phyloP scores from a whole-genome alignment of 805 yeast genomes.

The Schwanniomyces pseudopolymorphus region DNA sequence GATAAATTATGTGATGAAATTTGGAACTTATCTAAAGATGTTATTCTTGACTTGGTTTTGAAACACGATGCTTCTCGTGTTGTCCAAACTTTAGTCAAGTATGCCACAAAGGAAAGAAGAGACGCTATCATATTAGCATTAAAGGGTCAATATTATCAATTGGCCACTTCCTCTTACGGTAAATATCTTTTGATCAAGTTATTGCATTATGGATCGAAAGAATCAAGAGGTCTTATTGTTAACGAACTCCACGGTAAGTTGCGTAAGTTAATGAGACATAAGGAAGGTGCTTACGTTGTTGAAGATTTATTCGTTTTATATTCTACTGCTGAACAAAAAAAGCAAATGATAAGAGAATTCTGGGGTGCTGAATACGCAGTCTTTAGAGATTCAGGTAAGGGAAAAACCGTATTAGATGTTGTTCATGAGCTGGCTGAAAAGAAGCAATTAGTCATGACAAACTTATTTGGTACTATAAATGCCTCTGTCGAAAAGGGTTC shows the following conservation, averaged over 20 bases:
- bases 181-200: conserved; percentile 86
- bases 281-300: conserved; percentile 97
- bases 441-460: conserved; percentile 69
- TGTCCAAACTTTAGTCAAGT: conserved; percentile 89
- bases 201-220: conserved; percentile 87
- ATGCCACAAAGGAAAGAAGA: conserved; percentile 77
- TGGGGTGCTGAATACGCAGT: conserved; percentile 96
- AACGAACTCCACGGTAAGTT: conserved; percentile 88
- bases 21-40: conserved; percentile 79
- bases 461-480: conserved; percentile 77
- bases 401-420: conserved; percentile 63
- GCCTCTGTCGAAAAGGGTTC: conserved; percentile 95
- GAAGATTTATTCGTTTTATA: conserved; percentile 89
- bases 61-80: conserved; percentile 97
- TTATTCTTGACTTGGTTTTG: conserved; percentile 78
- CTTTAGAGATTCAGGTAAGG: conserved; percentile 72
- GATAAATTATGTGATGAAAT: conserved; percentile 78
- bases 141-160: conserved; percentile 71
- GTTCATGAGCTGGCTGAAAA: conserved; percentile 71
- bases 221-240: conserved; percentile 70
- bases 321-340: conserved; percentile 78
- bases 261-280: conserved; percentile 91
- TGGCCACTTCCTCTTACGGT: conserved; percentile 93
- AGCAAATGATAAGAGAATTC: conserved; percentile 91
- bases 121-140: conserved; percentile 64